phyloP scores from a whole-genome alignment of 768 basidiomycete species.

The Terana coerulea region DNA sequence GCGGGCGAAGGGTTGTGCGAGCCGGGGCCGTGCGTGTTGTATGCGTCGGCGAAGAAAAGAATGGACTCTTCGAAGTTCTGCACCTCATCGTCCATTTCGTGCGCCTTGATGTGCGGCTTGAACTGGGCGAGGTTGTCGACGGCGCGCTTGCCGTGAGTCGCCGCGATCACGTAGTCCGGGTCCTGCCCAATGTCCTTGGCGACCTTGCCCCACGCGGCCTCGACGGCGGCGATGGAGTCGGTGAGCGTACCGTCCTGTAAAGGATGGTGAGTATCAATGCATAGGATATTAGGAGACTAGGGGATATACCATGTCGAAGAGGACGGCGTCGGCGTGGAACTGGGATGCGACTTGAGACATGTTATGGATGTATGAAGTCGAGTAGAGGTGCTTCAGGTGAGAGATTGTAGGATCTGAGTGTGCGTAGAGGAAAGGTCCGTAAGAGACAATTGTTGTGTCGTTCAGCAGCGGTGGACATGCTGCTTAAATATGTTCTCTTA shows the following conservation, averaged over 20 bases:
- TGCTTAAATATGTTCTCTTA: too few species aligned
- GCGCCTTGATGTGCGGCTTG: conserved; percentile 50
- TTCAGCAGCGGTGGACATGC: too few species aligned
- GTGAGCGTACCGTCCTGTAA: conserved; percentile 65
- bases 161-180: conserved; percentile 61
- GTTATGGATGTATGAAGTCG: too few species aligned
- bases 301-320: conserved; percentile 61
- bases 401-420: conserved; percentile 23
- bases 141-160: conserved; percentile 74
- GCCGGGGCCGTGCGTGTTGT: conserved; percentile 38
- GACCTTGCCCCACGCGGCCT: conserved; percentile 72
- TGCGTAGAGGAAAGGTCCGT: too few species aligned
- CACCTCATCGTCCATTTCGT: conserved; percentile 57
- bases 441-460: too few species aligned
- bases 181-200: conserved; percentile 66
- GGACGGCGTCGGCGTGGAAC: conserved; percentile 55
- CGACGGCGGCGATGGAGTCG: conserved; percentile 71
- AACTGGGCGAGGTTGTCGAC: conserved; percentile 66
- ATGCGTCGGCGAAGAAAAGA: conserved; percentile 63
- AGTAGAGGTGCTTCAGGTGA: too few species aligned
- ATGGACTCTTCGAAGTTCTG: conserved; percentile 59
- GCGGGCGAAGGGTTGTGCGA: conserved; percentile 25
- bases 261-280: conserved; percentile 10
- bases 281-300: neutral
- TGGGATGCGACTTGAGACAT: too few species aligned